These are phyloP conservation scores for Trichophaea hybrida DNA, from an alignment of 2,329 filamentous ascomycete species.

Conservation along the genomic window DNA sequence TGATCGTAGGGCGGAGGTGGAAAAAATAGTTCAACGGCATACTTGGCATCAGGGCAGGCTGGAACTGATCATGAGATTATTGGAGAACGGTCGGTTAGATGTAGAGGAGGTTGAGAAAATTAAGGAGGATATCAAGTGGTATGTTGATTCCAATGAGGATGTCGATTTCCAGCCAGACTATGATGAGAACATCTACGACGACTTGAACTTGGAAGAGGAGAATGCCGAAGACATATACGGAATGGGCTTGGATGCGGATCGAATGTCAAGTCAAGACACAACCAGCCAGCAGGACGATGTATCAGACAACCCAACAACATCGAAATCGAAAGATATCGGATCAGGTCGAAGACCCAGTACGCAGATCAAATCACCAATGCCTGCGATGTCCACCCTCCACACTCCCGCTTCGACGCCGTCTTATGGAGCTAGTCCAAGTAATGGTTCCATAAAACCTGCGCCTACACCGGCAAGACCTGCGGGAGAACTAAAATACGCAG, in stretches of 20 bases:
- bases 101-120: constrained; percentile 73
- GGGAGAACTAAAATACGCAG: constrained; percentile 91
- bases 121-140: constrained; percentile 87
- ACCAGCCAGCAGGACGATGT: constrained; percentile 82
- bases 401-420: constrained; percentile 33
- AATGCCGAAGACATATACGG: constrained; percentile 61
- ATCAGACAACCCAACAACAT: constrained; percentile 39
- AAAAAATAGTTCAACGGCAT: constrained; percentile 72
- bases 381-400: constrained; percentile 82
- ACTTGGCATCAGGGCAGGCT: constrained; percentile 93
- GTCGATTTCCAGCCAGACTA: constrained; percentile 90
- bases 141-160: constrained; percentile 77
- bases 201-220: constrained; percentile 81
- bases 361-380: constrained; percentile 84
- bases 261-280: constrained; percentile 84
- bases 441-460: constrained; percentile 77
- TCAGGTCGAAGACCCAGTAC: constrained; percentile 56
- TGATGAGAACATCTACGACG: constrained; percentile 83
- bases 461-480: constrained; percentile 69
- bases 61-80: constrained; percentile 72
- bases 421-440: constrained; percentile 37
- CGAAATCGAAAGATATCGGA: constrained; percentile 12
- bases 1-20: constrained; percentile 76
- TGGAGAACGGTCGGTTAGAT: constrained; percentile 88
- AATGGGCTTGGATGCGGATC: constrained; percentile 65